A percentile compares a stretch with the other conserved stretches of the same genome.
Conservation (phyloP, 495 filamentous ascomycete genomes). For the Polyplosphaeria fusca region DNA sequence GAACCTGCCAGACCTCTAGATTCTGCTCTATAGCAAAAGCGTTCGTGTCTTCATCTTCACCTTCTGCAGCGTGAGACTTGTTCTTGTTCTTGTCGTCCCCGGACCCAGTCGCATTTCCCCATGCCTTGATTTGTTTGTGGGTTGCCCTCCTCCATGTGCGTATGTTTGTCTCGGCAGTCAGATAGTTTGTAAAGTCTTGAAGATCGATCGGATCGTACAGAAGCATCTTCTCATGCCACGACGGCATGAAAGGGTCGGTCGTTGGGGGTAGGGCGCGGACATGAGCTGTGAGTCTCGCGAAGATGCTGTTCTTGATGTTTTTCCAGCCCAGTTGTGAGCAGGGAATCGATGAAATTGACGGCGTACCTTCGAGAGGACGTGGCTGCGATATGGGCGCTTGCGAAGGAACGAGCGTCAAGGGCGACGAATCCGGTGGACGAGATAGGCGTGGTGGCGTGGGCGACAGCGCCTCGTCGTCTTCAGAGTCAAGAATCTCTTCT, state of each 20-base stretch:
- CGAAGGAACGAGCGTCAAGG: not conserved
- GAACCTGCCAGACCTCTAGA: constrained; percentile 15
- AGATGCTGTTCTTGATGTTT: constrained; percentile 40
- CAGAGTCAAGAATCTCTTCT: constrained; percentile 42
- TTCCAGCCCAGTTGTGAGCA: constrained; percentile 22
- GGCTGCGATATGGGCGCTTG: not conserved
- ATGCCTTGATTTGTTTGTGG: constrained; percentile 23
- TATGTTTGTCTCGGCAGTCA: constrained; percentile 60
- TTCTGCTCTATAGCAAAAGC: constrained; percentile 14
- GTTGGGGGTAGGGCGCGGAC: constrained; percentile 54
- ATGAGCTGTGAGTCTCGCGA: constrained; percentile 62
- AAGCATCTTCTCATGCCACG: constrained; percentile 87
- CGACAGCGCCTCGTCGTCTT: constrained; percentile 34
- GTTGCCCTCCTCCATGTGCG: constrained; percentile 16
- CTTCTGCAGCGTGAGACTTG: not conserved
- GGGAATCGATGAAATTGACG: not conserved
- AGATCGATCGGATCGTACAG: constrained; percentile 89
- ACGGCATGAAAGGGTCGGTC: constrained; percentile 51
- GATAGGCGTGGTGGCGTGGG: constrained; percentile 36
- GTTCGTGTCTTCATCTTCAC: not conserved
- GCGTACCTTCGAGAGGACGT: not conserved
- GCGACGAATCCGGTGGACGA: not conserved
- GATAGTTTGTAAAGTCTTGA: constrained; percentile 80
- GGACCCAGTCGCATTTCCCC: constrained; percentile 3
- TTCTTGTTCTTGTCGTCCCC: not conserved